Evolutionary conservation across 768 basidiomycete species (phyloP).

Genomic region (Pisolithus tinctorius): DNA sequence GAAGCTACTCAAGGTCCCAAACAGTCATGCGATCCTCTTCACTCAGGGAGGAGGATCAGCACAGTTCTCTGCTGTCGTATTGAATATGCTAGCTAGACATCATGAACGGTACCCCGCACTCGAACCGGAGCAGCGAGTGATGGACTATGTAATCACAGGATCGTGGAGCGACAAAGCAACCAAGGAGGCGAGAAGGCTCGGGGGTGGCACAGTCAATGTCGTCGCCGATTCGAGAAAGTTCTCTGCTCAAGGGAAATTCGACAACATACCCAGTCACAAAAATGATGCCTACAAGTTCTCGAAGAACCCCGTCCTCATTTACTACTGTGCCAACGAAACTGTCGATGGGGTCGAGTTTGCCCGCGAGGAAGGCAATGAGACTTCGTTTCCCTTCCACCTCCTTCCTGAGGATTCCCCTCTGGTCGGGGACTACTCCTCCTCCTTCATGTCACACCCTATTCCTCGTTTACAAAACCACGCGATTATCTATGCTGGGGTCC

Average conservation of each 20-base stretch:
- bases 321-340: constrained; percentile 99
- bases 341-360: constrained; percentile 92
- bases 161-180: constrained; percentile 86
- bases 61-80: constrained; percentile 87
- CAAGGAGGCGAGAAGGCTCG: constrained; percentile 74
- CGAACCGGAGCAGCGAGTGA: constrained; percentile 43
- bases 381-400: constrained; percentile 78
- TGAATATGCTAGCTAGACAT: constrained; percentile 87
- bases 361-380: constrained; percentile 41
- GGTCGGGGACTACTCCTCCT: constrained; percentile 92
- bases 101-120: constrained; percentile 64
- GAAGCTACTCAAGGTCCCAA: constrained; percentile 71
- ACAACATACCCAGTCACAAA: constrained; percentile 69
- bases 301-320: constrained; percentile 78
- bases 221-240: constrained; percentile 62
- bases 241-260: constrained; percentile 60
- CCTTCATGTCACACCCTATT: constrained; percentile 94
- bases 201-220: constrained; percentile 52
- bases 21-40: constrained; percentile 83
- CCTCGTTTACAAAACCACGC: constrained; percentile 84
- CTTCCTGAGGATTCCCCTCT: constrained; percentile 63
- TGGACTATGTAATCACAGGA: constrained; percentile 92
- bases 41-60: constrained; percentile 90
- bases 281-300: constrained; percentile 65
- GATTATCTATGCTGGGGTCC: constrained; percentile 92